Conservation (phyloP, 768 basidiomycete species). For the Tricholoma terreum region DNA sequence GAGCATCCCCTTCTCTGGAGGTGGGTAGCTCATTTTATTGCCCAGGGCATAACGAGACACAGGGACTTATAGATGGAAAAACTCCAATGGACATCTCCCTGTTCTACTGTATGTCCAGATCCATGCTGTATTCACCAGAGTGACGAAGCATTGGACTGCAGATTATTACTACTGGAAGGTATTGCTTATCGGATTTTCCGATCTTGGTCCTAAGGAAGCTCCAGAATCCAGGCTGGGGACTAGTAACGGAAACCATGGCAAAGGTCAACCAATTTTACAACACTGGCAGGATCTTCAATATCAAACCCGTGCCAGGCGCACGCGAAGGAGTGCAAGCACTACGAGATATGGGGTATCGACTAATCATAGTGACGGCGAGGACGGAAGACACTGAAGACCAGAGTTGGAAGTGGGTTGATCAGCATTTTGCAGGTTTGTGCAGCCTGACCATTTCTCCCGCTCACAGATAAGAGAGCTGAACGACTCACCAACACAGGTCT, state of each 20-base stretch:
- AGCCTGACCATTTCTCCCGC: neutral
- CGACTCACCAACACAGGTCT: conserved; percentile 27
- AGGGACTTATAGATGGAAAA: conserved; percentile 27
- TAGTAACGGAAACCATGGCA: conserved; percentile 48
- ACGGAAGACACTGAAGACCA: conserved; percentile 48
- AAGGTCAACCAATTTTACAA: conserved; percentile 61
- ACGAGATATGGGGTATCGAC: conserved; percentile 58
- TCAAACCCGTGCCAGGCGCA: conserved; percentile 59
- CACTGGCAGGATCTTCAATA: conserved; percentile 45
- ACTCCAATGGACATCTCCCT: conserved; percentile 52
- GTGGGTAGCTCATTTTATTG: neutral
- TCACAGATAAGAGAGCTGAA: neutral
- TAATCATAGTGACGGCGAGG: conserved; percentile 79
- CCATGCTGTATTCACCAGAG: neutral
- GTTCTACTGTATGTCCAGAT: conserved; percentile 53
- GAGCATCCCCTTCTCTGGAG: conserved; percentile 18
- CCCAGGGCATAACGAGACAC: conserved; percentile 64
- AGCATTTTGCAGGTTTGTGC: conserved; percentile 57
- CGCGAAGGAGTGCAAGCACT: conserved; percentile 54
- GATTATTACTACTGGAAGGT: conserved; percentile 82
- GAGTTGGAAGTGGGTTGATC: conserved; percentile 65
- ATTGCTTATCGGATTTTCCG: neutral
- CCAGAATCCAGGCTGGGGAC: conserved; percentile 62
- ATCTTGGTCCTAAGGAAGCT: neutral
- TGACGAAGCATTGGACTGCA: conserved; percentile 16